phyloP scores from a whole-genome alignment of 768 basidiomycete genomes.

The Mycena rebaudengoi region DNA sequence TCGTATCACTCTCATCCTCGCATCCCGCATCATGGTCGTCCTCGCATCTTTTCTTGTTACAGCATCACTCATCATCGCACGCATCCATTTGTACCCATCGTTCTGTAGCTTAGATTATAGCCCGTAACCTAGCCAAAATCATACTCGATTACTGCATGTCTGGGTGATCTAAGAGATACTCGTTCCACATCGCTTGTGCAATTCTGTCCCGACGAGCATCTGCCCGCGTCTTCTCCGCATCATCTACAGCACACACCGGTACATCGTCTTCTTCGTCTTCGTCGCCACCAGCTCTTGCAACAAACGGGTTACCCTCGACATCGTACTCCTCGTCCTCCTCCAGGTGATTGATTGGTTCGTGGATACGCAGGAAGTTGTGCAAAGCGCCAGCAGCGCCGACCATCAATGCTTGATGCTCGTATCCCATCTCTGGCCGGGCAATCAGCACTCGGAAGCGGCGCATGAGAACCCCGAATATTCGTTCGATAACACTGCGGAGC shows the following conservation, averaged over 20 bases:
- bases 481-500: not conserved
- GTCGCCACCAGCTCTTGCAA: not conserved
- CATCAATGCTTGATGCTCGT: slow-evolving; percentile 24
- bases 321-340: slow-evolving; percentile 2
- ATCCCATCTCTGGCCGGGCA: slow-evolving; percentile 6
- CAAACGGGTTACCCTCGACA: not conserved
- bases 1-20: too few relatives aligned
- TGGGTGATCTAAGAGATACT: not conserved
- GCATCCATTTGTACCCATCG: not conserved
- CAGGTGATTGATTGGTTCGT: slow-evolving; percentile 15
- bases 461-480: slow-evolving; percentile 8
- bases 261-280: not conserved
- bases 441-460: slow-evolving; percentile 4
- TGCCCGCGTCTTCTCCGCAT: not conserved
- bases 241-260: not conserved
- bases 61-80: not conserved
- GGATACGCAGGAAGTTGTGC: slow-evolving; percentile 32
- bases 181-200: not conserved
- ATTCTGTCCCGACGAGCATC: not conserved
- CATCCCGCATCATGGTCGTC: too few relatives aligned
- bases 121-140: too few relatives aligned
- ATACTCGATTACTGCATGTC: too few relatives aligned
- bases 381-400: slow-evolving; percentile 23
- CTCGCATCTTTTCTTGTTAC: too few relatives aligned
- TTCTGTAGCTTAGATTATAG: too few relatives aligned